Conservation (phyloP, 2,329 filamentous ascomycete genomes). For the Chaetomium strumarium region DNA sequence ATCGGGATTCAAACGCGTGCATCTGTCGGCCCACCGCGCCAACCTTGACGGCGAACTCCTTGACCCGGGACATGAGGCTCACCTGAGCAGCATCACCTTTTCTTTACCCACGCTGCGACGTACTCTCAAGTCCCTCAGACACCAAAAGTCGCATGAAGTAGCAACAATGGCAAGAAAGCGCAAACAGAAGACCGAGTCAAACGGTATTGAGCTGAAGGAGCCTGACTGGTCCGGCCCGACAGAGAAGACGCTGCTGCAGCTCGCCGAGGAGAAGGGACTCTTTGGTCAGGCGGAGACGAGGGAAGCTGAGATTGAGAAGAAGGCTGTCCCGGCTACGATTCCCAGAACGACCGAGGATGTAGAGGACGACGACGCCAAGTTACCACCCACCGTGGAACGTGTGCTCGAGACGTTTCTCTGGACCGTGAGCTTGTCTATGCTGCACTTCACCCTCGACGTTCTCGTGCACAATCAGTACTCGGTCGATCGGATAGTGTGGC, state of each 20-base stretch:
- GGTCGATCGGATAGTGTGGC: conserved; percentile 55
- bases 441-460: conserved; percentile 74
- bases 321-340: conserved; percentile 5
- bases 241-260: conserved; percentile 64
- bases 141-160: not conserved
- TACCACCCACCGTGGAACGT: conserved; percentile 44
- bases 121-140: not conserved
- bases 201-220: conserved; percentile 56
- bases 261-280: conserved; percentile 61
- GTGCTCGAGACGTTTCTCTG: conserved; percentile 53
- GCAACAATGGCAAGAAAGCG: conserved; percentile 44
- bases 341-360: conserved; percentile 7
- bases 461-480: conserved; percentile 74
- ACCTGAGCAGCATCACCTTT: not conserved
- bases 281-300: conserved; percentile 43
- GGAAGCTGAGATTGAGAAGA: conserved; percentile 32
- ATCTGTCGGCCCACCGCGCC: no score
- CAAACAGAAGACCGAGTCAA: conserved; percentile 41
- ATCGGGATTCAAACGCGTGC: no score
- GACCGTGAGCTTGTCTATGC: conserved; percentile 58
- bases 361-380: conserved; percentile 27
- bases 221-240: conserved; percentile 59
- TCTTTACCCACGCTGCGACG: not conserved
- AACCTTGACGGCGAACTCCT: no score
- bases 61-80: no score